A percentile compares a stretch with the other conserved stretches of the same genome.
phyloP scores from a whole-genome alignment of 345 rosid species.

The Hibiscus mutabilis region DNA sequence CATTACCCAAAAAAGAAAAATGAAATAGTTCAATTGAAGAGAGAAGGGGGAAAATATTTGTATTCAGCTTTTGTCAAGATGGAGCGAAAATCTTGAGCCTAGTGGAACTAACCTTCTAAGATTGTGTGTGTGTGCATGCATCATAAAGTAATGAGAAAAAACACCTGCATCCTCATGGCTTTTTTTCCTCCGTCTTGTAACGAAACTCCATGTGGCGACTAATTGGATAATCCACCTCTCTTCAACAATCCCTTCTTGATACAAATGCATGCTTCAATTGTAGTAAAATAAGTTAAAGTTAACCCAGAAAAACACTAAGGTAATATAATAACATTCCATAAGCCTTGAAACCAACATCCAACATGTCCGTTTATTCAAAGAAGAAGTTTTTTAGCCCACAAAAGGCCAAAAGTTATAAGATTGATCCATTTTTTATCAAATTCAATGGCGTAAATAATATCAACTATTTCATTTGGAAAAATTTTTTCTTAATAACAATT shows the following conservation, averaged over 20 bases:
- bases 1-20: conserved; percentile 3
- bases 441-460: conserved; percentile 81
- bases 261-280: conserved; percentile 51
- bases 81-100: not conserved
- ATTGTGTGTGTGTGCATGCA: not conserved
- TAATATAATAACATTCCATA: conserved; percentile 7
- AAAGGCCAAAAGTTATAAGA: too few relatives aligned
- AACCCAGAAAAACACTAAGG: conserved; percentile 6
- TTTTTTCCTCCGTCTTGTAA: conserved; percentile 82
- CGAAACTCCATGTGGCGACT: conserved; percentile 70
- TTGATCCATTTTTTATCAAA: too few relatives aligned
- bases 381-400: too few relatives aligned
- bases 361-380: too few relatives aligned
- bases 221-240: conserved; percentile 46
- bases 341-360: too few relatives aligned
- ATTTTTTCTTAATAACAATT: not conserved
- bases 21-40: not conserved
- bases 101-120: not conserved
- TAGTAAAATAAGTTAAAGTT: conserved; percentile 19
- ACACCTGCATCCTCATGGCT: conserved; percentile 96
- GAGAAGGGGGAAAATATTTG: too few relatives aligned
- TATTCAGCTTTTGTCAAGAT: not conserved
- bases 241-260: conserved; percentile 61
- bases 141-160: not conserved
- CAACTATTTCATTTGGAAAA: conserved; percentile 61